Conservation (phyloP, 495 filamentous ascomycete genomes). For the Lasiosphaeria miniovina region DNA sequence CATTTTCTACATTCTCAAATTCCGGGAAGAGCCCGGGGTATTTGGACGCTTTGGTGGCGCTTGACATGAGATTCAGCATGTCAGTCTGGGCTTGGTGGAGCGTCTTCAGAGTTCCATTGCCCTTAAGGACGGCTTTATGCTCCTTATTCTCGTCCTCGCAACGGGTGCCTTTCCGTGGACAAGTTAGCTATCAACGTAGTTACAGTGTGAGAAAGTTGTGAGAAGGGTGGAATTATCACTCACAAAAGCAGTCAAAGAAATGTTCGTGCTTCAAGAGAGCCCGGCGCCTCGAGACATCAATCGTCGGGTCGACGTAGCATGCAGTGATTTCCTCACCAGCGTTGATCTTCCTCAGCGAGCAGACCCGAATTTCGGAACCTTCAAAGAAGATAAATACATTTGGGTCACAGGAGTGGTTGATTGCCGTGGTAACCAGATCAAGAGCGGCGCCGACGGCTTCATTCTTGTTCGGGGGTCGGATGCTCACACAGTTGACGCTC, state of each 20-base stretch:
- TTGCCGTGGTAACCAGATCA: conserved; percentile 53
- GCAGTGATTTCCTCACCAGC: conserved; percentile 63
- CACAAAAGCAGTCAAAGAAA: conserved; percentile 65
- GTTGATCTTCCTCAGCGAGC: conserved; percentile 38
- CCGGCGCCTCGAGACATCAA: conserved; percentile 37
- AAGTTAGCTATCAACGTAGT: not conserved
- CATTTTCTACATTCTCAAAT: conserved; percentile 12
- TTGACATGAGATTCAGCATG: conserved; percentile 13
- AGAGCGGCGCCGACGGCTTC: conserved; percentile 60
- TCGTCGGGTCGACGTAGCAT: conserved; percentile 64
- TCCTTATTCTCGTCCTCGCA: conserved; percentile 20
- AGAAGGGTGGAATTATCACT: conserved; percentile 33
- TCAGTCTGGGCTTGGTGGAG: conserved; percentile 12
- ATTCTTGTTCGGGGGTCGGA: conserved; percentile 32
- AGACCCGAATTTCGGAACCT: conserved; percentile 38
- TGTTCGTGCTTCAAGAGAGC: conserved; percentile 55
- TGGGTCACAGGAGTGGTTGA: conserved; percentile 71
- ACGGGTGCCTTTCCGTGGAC: conserved; percentile 13
- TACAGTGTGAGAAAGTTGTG: not conserved
- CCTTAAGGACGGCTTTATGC: conserved; percentile 2
- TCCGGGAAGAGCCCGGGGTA: conserved; percentile 16
- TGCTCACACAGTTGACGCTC: conserved; percentile 19
- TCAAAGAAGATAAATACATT: conserved; percentile 66
- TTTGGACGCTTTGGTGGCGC: conserved; percentile 11
- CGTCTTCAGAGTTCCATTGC: not conserved